These are phyloP conservation scores for Fonsecaea pugnacius DNA, from an alignment of 2,329 filamentous ascomycete species.

Conservation along the genomic window DNA sequence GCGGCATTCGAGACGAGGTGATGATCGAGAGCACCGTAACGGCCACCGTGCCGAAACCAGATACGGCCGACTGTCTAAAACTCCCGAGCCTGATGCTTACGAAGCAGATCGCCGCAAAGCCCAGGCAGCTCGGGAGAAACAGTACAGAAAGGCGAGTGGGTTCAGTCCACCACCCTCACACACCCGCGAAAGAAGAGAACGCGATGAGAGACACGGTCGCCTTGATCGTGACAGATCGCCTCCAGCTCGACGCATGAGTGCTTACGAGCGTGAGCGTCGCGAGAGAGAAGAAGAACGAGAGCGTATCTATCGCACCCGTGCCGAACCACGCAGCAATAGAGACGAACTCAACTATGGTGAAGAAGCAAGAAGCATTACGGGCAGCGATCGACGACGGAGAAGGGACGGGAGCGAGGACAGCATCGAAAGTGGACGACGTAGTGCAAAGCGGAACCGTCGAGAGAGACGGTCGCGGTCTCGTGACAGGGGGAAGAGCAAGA, in stretches of 20 bases:
- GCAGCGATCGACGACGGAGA: slow-evolving; percentile 70
- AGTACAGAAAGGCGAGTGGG: slow-evolving; percentile 80
- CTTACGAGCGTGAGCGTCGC: slow-evolving; percentile 81
- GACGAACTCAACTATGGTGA: slow-evolving; percentile 93
- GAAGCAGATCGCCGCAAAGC: slow-evolving; percentile 94
- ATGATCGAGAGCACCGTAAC: slow-evolving; percentile 64
- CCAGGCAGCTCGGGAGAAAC: slow-evolving; percentile 89
- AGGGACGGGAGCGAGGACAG: slow-evolving; percentile 74
- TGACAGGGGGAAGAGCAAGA: slow-evolving; percentile 65
- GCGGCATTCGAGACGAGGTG: slow-evolving; percentile 60
- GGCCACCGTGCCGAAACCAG: slow-evolving; percentile 40
- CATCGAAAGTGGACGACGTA: slow-evolving; percentile 57
- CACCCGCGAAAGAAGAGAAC: slow-evolving; percentile 45
- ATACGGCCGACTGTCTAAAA: slow-evolving; percentile 70
- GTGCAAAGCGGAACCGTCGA: slow-evolving; percentile 60
- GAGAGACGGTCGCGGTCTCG: slow-evolving; percentile 44
- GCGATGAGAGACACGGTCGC: slow-evolving; percentile 41
- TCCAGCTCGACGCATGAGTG: slow-evolving; percentile 40
- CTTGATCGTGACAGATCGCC: slow-evolving; percentile 45
- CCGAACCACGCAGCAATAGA: slow-evolving; percentile 76
- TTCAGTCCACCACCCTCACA: slow-evolving; percentile 55
- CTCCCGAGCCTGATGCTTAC: slow-evolving; percentile 90
- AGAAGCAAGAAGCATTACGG: slow-evolving; percentile 61
- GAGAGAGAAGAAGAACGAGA: slow-evolving; percentile 91
- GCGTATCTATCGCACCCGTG: slow-evolving; percentile 78